These are phyloP conservation scores for Ricinus communis DNA, from an alignment of 345 rosid genomes.

Conservation along the genomic window DNA sequence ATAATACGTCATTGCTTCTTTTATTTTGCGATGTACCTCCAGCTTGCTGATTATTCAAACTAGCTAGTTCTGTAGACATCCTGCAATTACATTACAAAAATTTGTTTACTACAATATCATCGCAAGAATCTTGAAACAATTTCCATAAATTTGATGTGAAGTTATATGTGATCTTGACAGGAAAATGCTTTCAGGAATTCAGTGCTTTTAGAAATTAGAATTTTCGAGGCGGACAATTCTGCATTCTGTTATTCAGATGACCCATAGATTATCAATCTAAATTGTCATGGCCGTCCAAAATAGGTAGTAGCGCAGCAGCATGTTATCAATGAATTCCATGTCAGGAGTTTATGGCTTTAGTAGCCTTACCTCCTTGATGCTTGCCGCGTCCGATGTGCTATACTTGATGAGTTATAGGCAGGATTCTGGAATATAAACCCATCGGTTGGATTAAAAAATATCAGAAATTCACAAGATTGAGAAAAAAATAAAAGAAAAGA, in stretches of 20 bases:
- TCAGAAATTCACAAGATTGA: background rate
- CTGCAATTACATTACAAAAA: conserved; percentile 32
- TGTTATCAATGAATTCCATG: no score
- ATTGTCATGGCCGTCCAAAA: no score
- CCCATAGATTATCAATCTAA: no score
- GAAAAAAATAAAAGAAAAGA: background rate
- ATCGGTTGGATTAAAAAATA: background rate
- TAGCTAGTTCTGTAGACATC: conserved; percentile 52
- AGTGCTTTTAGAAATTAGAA: no score
- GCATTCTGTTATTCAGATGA: no score
- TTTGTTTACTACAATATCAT: background rate
- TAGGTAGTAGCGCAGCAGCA: no score
- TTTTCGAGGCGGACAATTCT: no score
- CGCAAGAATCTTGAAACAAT: no score
- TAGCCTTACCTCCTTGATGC: conserved; percentile 55
- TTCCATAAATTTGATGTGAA: no score
- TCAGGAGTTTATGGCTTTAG: no score
- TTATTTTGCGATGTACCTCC: conserved; percentile 38
- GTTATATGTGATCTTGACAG: no score
- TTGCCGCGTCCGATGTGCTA: conserved; percentile 53
- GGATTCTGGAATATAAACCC: conserved; percentile 40
- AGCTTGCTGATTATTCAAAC: conserved; percentile 41
- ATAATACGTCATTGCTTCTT: conserved; percentile 43
- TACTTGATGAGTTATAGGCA: conserved; percentile 44
- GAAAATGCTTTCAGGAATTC: no score